Evolutionary conservation across 2,329 filamentous ascomycete genomes (phyloP).

Genomic region (Beauveria scarabaeidicola): DNA sequence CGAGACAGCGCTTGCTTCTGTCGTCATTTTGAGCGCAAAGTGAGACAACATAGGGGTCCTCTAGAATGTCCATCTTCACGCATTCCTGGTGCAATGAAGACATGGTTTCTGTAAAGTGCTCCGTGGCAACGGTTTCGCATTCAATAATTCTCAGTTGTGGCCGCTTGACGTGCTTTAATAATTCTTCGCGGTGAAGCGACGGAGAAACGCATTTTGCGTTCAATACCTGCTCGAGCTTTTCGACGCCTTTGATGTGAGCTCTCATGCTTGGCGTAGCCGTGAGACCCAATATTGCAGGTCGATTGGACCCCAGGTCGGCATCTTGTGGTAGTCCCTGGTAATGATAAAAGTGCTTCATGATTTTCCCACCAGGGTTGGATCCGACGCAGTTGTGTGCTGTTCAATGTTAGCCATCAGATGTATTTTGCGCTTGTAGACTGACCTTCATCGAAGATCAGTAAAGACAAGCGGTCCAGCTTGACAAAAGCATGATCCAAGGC

Average conservation of each 20-base stretch:
- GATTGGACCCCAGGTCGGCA: slow-evolving; percentile 19
- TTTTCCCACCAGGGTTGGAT: slow-evolving; percentile 55
- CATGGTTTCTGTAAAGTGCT: slow-evolving; percentile 29
- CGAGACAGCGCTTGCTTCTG: slow-evolving; percentile 30
- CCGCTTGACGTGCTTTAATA: slow-evolving; percentile 59
- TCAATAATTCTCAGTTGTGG: slow-evolving; percentile 42
- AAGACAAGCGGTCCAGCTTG: slow-evolving; percentile 48
- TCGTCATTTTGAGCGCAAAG: slow-evolving; percentile 36
- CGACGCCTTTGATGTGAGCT: slow-evolving; percentile 45
- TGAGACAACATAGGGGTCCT: slow-evolving; percentile 52
- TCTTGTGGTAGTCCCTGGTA: slow-evolving; percentile 25
- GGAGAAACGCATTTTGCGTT: slow-evolving; percentile 63
- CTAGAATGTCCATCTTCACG: slow-evolving; percentile 40
- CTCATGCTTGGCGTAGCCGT: slow-evolving; percentile 71
- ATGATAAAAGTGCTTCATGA: slow-evolving; percentile 69
- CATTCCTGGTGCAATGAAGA: slow-evolving; percentile 33
- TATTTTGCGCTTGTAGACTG: neutral
- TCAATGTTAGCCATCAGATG: slow-evolving; percentile 11
- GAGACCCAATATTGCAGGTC: slow-evolving; percentile 67
- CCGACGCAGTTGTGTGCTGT: slow-evolving; percentile 65
- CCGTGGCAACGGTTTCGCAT: slow-evolving; percentile 20
- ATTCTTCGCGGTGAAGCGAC: slow-evolving; percentile 57
- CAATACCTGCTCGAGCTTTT: slow-evolving; percentile 59
- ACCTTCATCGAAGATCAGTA: slow-evolving; percentile 83
- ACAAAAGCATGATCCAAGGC: slow-evolving; percentile 70